Percentiles rank a stretch among this genome's conserved stretches.
These are phyloP conservation scores for Drechslerella coelobrocha DNA, from an alignment of 2,329 filamentous ascomycete genomes.

Conservation along the genomic window DNA sequence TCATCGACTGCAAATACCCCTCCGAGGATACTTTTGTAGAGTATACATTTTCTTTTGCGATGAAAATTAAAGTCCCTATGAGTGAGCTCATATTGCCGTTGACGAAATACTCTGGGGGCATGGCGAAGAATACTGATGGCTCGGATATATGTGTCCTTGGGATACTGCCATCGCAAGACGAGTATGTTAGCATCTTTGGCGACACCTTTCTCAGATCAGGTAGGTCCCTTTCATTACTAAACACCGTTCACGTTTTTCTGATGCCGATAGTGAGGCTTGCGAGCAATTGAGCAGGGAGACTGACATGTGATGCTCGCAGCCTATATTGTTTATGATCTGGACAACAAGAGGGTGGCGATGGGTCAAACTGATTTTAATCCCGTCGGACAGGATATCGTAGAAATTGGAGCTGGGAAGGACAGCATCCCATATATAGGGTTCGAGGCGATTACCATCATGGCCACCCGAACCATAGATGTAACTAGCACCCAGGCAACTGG, in stretches of 20 bases:
- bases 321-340: slow-evolving; percentile 78
- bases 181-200: slow-evolving; percentile 30
- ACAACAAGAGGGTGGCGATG: slow-evolving; percentile 73
- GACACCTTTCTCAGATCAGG: slow-evolving; percentile 44
- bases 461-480: slow-evolving; percentile 33
- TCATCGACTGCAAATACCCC: slow-evolving; percentile 68
- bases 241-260: slow-evolving; percentile 55
- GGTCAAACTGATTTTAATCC: slow-evolving; percentile 72
- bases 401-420: slow-evolving; percentile 64
- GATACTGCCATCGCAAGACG: slow-evolving; percentile 19
- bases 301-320: slow-evolving; percentile 61
- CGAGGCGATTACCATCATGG: slow-evolving; percentile 61
- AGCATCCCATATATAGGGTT: slow-evolving; percentile 64
- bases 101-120: slow-evolving; percentile 33
- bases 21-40: slow-evolving; percentile 60
- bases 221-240: not conserved
- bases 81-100: slow-evolving; percentile 62
- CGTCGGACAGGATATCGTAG: slow-evolving; percentile 61
- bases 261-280: slow-evolving; percentile 57
- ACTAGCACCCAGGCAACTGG: slow-evolving; percentile 17
- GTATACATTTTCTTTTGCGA: slow-evolving; percentile 64
- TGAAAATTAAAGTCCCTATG: slow-evolving; percentile 66
- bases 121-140: slow-evolving; percentile 28
- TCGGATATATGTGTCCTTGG: slow-evolving; percentile 42
- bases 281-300: not conserved